Base-by-base conservation (phyloP, 1,139 yeast species). In the Geotrichum macrosporum region DNA sequence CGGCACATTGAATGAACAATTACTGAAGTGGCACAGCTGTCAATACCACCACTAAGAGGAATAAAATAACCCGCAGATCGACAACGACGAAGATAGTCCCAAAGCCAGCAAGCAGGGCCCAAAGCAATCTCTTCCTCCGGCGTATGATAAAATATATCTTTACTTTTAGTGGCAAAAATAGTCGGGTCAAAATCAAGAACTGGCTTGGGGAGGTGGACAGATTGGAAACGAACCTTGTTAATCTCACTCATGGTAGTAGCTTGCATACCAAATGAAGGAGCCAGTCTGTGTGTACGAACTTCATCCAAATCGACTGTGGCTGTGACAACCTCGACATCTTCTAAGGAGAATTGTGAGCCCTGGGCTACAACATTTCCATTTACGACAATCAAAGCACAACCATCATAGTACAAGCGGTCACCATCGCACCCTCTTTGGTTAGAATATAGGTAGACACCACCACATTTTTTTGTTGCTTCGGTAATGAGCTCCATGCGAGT, bases 371-470 rank as follows among this genome's bases (percentile, higher is more conserved):
- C 80, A 50, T 79, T 69, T 34, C 98, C 98, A 63, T 94, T 92
- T 44, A 89, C 87, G 5, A 89, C 86, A 63, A 94, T 92, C 60
- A 87, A 72, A 0, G 98, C 96, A 68, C 96, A 86, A 1, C 99
- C 99, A 66, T 92, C 99, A 61, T 92, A 92, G 65, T 94, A 92
- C 46, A 92, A 69, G 51, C 99, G 75, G 63, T 94, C 99, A 55
- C 99, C 99, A 65, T 94, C 99, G 65, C 99, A 92, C 5, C 99
- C 99, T 53, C 84, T 81, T 67, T 94, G 99, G 64, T 92, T 92
- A 19, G 98, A 80, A 61, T 92, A 92, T 47, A 92, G 71, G 60
- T 92, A 92, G 24, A 92, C 80, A 34, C 99, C 99, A 38, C 99
- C 99, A 63, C 96, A 88, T 65, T 92, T 88, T 50, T 86, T 77